Percentiles rank a stretch among this genome's conserved stretches.
Conservation (phyloP, 2,329 filamentous ascomycete species). For the Stachybotrys echinatus region DNA sequence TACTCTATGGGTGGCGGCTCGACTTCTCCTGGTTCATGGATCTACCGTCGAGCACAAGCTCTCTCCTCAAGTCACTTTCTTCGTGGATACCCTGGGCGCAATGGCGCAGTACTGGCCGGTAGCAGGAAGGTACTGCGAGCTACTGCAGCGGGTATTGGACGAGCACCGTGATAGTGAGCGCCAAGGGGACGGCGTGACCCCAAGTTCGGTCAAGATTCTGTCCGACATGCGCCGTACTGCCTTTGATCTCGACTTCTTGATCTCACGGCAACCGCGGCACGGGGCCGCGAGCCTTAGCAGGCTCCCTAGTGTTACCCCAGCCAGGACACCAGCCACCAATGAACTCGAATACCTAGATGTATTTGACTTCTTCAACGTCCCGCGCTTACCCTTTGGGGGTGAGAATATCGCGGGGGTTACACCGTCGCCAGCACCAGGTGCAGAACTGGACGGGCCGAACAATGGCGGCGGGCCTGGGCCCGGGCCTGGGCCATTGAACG, state of each 20-base stretch:
- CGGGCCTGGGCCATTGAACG: constrained; percentile 36
- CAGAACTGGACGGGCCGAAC: constrained; percentile 21
- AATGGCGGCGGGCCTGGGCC: constrained; percentile 9
- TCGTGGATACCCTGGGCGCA: constrained; percentile 74
- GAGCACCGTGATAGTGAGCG: constrained; percentile 78
- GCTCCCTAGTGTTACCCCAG: constrained; percentile 50
- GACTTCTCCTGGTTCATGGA: constrained; percentile 81
- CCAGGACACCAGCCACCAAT: constrained; percentile 67
- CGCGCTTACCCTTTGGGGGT: constrained; percentile 55
- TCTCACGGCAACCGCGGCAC: constrained; percentile 69
- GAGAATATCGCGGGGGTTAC: constrained; percentile 21
- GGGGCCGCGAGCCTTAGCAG: constrained; percentile 33
- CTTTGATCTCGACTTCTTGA: constrained; percentile 85
- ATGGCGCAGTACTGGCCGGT: constrained; percentile 86
- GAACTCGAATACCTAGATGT: constrained; percentile 89
- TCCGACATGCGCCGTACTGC: constrained; percentile 89
- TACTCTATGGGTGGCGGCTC: constrained; percentile 85
- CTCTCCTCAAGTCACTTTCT: constrained; percentile 71
- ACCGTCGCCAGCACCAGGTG: constrained; percentile 11
- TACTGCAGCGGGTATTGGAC: constrained; percentile 78
- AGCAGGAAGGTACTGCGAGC: constrained; percentile 71
- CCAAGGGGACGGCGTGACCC: constrained; percentile 69
- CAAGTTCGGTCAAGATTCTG: constrained; percentile 78
- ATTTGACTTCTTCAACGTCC: constrained; percentile 93
- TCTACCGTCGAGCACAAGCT: constrained; percentile 83